Evolutionary conservation across 2,329 filamentous ascomycete genomes (phyloP).

Genomic region (Metarhizium anisopliae): DNA sequence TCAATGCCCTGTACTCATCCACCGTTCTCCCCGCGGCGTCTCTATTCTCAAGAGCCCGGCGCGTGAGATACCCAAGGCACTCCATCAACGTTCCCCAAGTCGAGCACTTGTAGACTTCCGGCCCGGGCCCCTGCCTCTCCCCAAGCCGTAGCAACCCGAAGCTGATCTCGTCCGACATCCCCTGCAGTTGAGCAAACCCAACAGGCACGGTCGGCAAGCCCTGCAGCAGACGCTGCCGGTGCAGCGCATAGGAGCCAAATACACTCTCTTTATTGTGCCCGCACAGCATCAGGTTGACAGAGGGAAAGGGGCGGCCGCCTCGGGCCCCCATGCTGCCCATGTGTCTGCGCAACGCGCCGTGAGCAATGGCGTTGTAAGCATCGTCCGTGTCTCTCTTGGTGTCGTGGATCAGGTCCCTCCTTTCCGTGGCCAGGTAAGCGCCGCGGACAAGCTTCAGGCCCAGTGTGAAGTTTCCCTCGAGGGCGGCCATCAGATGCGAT

Average conservation of each 20-base stretch:
- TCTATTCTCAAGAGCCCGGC: conserved; percentile 29
- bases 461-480: conserved; percentile 37
- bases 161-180: conserved; percentile 49
- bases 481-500: conserved; percentile 34
- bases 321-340: conserved; percentile 5
- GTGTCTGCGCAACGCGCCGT: conserved; percentile 33
- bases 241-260: conserved; percentile 32
- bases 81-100: conserved; percentile 30
- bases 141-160: conserved; percentile 35
- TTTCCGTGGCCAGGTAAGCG: conserved; percentile 44
- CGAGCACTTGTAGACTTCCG: conserved; percentile 30
- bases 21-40: conserved; percentile 19
- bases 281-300: conserved; percentile 39
- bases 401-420: conserved; percentile 39
- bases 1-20: neutral
- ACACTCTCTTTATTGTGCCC: conserved; percentile 40
- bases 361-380: conserved; percentile 40
- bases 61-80: conserved; percentile 27
- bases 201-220: conserved; percentile 23
- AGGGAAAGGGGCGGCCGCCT: conserved; percentile 26
- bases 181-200: conserved; percentile 44
- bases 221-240: conserved; percentile 27
- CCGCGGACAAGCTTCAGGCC: conserved; percentile 49
- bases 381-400: conserved; percentile 43
- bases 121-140: conserved; percentile 6